Conservation (phyloP, 2,329 filamentous ascomycete genomes). For the Leptographium wingfieldii region DNA sequence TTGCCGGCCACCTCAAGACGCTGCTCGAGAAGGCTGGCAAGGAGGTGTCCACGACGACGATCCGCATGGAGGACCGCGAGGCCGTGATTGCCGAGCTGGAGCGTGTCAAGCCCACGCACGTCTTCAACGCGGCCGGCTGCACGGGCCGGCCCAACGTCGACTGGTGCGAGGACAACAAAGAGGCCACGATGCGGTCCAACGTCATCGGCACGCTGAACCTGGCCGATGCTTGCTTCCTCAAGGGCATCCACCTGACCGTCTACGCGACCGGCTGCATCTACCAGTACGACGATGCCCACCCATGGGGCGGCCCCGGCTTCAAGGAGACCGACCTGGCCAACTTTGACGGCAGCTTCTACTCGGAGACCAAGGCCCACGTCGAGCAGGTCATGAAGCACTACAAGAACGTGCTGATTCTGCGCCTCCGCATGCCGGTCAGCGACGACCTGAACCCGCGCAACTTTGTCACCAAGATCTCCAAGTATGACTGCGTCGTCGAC, state of each 20-base stretch:
- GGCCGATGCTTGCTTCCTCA: slow-evolving; percentile 45
- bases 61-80: slow-evolving; percentile 53
- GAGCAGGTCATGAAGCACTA: slow-evolving; percentile 54
- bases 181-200: slow-evolving; percentile 54
- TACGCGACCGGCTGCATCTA: slow-evolving; percentile 59
- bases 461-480: slow-evolving; percentile 57
- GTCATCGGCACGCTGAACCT: slow-evolving; percentile 53
- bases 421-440: slow-evolving; percentile 56
- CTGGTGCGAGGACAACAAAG: slow-evolving; percentile 59
- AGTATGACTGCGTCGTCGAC: slow-evolving; percentile 53
- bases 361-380: slow-evolving; percentile 51
- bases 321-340: slow-evolving; percentile 50
- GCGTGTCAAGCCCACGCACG: slow-evolving; percentile 49
- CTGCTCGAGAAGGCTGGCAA: slow-evolving; percentile 48
- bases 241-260: slow-evolving; percentile 49
- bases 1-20: slow-evolving; percentile 46
- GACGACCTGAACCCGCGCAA: slow-evolving; percentile 54
- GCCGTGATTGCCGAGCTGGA: slow-evolving; percentile 43
- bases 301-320: slow-evolving; percentile 46
- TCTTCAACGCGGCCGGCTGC: slow-evolving; percentile 53
- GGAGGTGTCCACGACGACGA: slow-evolving; percentile 45
- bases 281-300: slow-evolving; percentile 47
- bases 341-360: slow-evolving; percentile 57
- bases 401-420: slow-evolving; percentile 48
- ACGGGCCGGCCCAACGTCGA: slow-evolving; percentile 58